Evolutionary conservation across 805 yeast species (phyloP).

Genomic region (Lipomyces oligophaga): DNA sequence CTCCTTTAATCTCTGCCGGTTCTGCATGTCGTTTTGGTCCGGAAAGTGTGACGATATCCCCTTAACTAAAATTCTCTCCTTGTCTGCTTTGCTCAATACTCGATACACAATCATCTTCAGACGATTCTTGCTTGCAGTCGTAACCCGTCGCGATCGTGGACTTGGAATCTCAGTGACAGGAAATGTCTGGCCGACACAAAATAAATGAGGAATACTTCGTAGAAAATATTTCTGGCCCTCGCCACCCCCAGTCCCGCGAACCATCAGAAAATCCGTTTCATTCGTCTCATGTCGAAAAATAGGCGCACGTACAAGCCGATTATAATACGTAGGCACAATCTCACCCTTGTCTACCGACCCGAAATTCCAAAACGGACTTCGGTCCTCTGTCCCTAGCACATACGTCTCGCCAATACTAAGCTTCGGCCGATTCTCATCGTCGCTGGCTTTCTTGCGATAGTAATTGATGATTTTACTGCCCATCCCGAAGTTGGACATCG

Average conservation of each 20-base stretch:
- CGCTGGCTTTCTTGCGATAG: conserved; percentile 76
- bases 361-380: conserved; percentile 97
- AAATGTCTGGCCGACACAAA: conserved; percentile 85
- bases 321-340: conserved; percentile 88
- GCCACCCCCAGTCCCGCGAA: conserved; percentile 68
- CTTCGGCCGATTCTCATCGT: conserved; percentile 83
- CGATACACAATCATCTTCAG: conserved; percentile 91
- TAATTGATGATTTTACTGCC: conserved; percentile 89
- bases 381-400: conserved; percentile 91
- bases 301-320: conserved; percentile 89
- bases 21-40: conserved; percentile 96
- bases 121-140: conserved; percentile 86
- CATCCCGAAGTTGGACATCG: conserved; percentile 89
- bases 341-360: conserved; percentile 95
- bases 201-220: conserved; percentile 64
- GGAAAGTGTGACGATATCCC: conserved; percentile 93
- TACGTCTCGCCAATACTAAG: conserved; percentile 89
- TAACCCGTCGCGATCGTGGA: conserved; percentile 93
- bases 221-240: conserved; percentile 63
- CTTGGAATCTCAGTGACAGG: conserved; percentile 97
- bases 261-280: conserved; percentile 73
- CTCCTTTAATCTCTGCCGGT: conserved; percentile 89
- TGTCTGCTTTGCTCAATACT: conserved; percentile 69
- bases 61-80: conserved; percentile 71
- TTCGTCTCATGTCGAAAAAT: conserved; percentile 78